Conservation (phyloP, 2,329 filamentous ascomycete species). For the Dissoconium aciculare region DNA sequence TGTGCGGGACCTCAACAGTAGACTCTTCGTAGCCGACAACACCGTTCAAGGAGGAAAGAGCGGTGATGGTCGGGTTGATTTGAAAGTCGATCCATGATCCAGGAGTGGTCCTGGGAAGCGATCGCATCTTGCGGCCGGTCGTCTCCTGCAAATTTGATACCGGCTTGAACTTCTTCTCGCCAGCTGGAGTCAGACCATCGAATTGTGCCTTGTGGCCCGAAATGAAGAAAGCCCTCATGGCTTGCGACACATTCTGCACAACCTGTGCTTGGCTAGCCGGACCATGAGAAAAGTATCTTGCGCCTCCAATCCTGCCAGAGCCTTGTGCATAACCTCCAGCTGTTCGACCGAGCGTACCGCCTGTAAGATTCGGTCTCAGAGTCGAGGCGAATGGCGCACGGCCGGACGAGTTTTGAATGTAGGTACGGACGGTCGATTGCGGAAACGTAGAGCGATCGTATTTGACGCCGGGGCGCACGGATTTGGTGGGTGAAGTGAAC, state of each 20-base stretch:
- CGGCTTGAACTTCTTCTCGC: slow-evolving; percentile 64
- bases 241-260: slow-evolving; percentile 86
- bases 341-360: slow-evolving; percentile 67
- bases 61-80: slow-evolving; percentile 77
- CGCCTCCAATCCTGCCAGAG: slow-evolving; percentile 52
- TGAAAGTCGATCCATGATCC: slow-evolving; percentile 83
- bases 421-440: slow-evolving; percentile 40
- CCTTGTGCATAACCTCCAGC: slow-evolving; percentile 79
- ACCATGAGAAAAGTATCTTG: slow-evolving; percentile 78
- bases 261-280: slow-evolving; percentile 79
- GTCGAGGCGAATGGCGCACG: slow-evolving; percentile 77
- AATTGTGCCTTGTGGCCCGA: slow-evolving; percentile 79
- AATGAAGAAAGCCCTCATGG: slow-evolving; percentile 82
- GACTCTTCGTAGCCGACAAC: slow-evolving; percentile 38
- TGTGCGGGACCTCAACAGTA: slow-evolving; percentile 37
- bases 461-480: slow-evolving; percentile 26
- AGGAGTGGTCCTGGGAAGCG: slow-evolving; percentile 41
- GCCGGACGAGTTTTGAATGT: slow-evolving; percentile 49
- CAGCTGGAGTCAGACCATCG: slow-evolving; percentile 55
- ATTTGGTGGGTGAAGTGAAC: slow-evolving; percentile 35
- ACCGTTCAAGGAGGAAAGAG: slow-evolving; percentile 56
- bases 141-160: slow-evolving; percentile 64
- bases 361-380: slow-evolving; percentile 81
- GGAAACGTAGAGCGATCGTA: slow-evolving; percentile 40
- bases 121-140: slow-evolving; percentile 51